Evolutionary conservation across 2,329 filamentous ascomycete species (phyloP).

Genomic region (Penicillium psychrosexuale): DNA sequence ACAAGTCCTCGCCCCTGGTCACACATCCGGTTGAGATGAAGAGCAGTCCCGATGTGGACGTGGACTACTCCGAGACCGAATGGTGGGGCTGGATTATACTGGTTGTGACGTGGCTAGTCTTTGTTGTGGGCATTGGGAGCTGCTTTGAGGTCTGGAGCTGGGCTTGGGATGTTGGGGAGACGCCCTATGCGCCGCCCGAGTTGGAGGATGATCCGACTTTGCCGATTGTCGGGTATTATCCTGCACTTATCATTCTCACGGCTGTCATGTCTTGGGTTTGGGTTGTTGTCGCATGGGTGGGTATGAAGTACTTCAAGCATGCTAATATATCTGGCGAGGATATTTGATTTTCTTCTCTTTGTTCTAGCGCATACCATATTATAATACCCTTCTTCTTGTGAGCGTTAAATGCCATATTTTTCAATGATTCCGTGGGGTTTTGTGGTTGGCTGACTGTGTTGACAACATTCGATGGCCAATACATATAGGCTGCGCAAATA

Average conservation of each 20-base stretch:
- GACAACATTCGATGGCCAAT: background rate
- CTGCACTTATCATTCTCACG: slow-evolving; percentile 86
- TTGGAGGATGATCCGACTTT: slow-evolving; percentile 91
- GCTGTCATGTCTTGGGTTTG: slow-evolving; percentile 98
- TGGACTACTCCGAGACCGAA: slow-evolving; percentile 92
- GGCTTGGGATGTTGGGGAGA: slow-evolving; percentile 98
- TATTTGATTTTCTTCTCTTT: slow-evolving; percentile 24
- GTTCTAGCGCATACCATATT: slow-evolving; percentile 1
- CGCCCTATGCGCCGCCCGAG: slow-evolving; percentile 91
- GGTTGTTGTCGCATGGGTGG: slow-evolving; percentile 96
- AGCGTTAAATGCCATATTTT: background rate
- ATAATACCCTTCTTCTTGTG: slow-evolving; percentile 1
- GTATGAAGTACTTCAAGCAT: slow-evolving; percentile 99
- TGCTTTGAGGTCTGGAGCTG: slow-evolving; percentile 95
- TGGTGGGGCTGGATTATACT: slow-evolving; percentile 98
- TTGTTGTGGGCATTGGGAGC: slow-evolving; percentile 94
- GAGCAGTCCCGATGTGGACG: slow-evolving; percentile 49
- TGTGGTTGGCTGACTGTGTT: background rate
- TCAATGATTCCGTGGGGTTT: background rate
- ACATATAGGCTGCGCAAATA: background rate
- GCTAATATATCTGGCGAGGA: slow-evolving; percentile 77
- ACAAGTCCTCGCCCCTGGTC: slow-evolving; percentile 39
- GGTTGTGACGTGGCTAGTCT: slow-evolving; percentile 87
- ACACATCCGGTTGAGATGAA: slow-evolving; percentile 33
- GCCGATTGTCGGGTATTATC: slow-evolving; percentile 96